Percentiles rank a stretch among this genome's conserved stretches.
Conservation (phyloP, 176 grass and related monocot species). For the Oryza australiensis region DNA sequence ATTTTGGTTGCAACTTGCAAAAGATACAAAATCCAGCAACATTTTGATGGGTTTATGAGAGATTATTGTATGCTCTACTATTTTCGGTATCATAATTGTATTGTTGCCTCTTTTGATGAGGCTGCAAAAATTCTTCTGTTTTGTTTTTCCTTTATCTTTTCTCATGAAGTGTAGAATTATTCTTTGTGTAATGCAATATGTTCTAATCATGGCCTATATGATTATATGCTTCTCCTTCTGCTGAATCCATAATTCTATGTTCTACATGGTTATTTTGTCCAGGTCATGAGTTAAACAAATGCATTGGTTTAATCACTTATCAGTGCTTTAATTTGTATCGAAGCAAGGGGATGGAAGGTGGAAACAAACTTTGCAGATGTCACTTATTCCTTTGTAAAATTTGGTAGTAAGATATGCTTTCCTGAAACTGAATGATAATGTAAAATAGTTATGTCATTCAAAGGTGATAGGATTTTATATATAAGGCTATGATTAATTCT, state of each 20-base stretch:
- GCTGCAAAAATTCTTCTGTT: background rate
- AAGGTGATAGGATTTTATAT: conserved; percentile 1
- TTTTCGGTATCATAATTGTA: conserved; percentile 5
- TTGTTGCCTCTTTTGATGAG: background rate
- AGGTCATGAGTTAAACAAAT: background rate
- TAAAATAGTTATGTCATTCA: background rate
- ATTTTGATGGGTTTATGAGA: background rate
- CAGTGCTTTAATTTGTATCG: background rate
- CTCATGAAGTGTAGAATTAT: background rate
- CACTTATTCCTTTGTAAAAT: background rate
- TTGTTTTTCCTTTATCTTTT: background rate
- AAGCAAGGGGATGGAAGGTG: conserved; percentile 19
- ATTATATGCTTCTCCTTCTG: background rate
- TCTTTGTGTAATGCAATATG: conserved; percentile 7
- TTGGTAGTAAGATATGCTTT: conserved; percentile 13
- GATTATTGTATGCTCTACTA: background rate
- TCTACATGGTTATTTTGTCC: conserved; percentile 5
- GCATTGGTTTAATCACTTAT: background rate
- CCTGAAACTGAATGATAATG: conserved; percentile 25
- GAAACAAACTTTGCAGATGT: background rate
- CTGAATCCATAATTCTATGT: background rate
- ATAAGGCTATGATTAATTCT: background rate
- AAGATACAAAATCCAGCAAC: conserved; percentile 13
- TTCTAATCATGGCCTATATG: background rate
- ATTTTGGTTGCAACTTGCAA: conserved; percentile 18